phyloP scores from a whole-genome alignment of 192 early-diverging fungal species.

The Diversispora eburnea region DNA sequence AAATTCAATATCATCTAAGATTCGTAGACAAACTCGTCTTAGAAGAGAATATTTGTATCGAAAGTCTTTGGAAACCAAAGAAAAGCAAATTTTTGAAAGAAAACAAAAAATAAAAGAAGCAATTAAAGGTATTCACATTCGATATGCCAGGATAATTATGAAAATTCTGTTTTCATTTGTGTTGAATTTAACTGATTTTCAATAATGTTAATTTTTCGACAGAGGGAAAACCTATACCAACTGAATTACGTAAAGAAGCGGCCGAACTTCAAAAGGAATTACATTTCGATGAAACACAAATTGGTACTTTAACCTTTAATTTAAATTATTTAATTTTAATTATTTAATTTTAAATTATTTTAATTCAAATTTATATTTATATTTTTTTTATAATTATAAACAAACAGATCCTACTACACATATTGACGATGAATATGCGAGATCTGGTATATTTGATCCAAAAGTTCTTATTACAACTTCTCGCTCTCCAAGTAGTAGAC shows the following conservation, averaged over 20 bases:
- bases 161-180: neutral
- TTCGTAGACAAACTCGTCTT: conserved; percentile 82
- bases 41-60: conserved; percentile 95
- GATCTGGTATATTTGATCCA: conserved; percentile 88
- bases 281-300: conserved; percentile 85
- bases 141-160: neutral
- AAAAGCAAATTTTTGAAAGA: conserved; percentile 85
- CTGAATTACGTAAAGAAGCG: conserved; percentile 79
- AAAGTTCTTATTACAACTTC: conserved; percentile 97
- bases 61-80: conserved; percentile 93
- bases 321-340: neutral
- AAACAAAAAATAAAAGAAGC: conserved; percentile 94
- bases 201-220: neutral
- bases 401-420: conserved; percentile 63
- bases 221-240: conserved; percentile 86
- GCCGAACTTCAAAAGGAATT: conserved; percentile 72
- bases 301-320: conserved; percentile 39
- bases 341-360: neutral
- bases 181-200: no score
- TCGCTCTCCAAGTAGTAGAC: conserved; percentile 84
- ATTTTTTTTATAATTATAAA: neutral
- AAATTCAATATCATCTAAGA: conserved; percentile 34
- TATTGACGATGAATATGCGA: conserved; percentile 96
- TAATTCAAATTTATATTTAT: neutral
- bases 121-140: conserved; percentile 57